Evolutionary conservation across 2,329 filamentous ascomycete genomes (phyloP).

Genomic region (Venturia carpophila): DNA sequence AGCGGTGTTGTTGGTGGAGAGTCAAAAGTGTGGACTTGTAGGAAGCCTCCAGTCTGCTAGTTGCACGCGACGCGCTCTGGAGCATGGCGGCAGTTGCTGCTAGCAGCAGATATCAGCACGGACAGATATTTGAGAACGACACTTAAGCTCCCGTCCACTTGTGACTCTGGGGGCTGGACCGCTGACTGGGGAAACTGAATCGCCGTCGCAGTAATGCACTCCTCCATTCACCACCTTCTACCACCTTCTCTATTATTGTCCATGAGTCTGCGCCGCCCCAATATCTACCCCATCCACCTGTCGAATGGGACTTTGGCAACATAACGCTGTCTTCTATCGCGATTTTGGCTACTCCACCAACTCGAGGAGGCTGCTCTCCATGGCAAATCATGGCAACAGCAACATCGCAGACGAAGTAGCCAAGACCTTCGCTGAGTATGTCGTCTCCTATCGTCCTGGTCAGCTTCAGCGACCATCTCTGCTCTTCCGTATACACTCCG

Average conservation of each 20-base stretch:
- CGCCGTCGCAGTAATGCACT: conserved; percentile 8
- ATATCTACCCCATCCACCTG: background rate
- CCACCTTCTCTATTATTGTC: background rate
- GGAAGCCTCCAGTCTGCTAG: background rate
- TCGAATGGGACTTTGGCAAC: conserved; percentile 19
- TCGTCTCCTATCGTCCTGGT: conserved; percentile 8
- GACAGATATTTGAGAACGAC: background rate
- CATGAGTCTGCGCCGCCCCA: conserved; percentile 10
- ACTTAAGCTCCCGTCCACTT: background rate
- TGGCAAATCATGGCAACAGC: conserved; percentile 16
- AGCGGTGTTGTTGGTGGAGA: background rate
- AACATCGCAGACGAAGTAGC: conserved; percentile 17
- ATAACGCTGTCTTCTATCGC: conserved; percentile 19
- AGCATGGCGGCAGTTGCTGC: background rate
- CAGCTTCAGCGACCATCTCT: conserved; percentile 26
- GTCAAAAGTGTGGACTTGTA: background rate
- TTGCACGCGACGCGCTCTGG: conserved; percentile 3
- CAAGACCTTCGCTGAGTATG: conserved; percentile 20
- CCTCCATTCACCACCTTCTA: background rate
- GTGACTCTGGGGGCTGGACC: background rate
- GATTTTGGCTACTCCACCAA: conserved; percentile 19
- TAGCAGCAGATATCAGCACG: background rate
- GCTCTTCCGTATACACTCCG: conserved; percentile 31
- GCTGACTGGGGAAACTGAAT: conserved; percentile 1
- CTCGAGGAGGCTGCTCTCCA: conserved; percentile 13